A percentile compares a stretch with the other conserved stretches of the same genome.
Conservation (phyloP, 2,329 filamentous ascomycete genomes). For the Plenodomus biglobosus region DNA sequence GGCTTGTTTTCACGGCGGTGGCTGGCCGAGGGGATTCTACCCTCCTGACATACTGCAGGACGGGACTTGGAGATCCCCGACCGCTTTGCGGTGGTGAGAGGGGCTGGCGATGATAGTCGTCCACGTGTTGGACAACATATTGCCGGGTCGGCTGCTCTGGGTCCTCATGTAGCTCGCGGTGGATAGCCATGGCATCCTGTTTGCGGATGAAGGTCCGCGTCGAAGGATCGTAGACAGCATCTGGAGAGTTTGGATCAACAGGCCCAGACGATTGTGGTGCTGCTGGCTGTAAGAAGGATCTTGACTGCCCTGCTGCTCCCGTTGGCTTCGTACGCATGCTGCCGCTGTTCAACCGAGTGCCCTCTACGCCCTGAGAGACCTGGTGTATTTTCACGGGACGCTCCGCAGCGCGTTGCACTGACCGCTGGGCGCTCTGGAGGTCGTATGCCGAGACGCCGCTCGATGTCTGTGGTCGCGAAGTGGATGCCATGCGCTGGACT, state of each 20-base stretch:
- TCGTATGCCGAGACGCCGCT: constrained; percentile 22
- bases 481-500: constrained; percentile 30
- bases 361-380: constrained; percentile 38
- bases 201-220: constrained; percentile 43
- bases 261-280: constrained; percentile 19
- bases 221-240: constrained; percentile 42
- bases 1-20: constrained; percentile 1
- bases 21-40: constrained; percentile 9
- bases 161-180: constrained; percentile 34
- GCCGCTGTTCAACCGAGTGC: constrained; percentile 51
- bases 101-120: constrained; percentile 13
- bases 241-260: constrained; percentile 42
- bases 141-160: constrained; percentile 24
- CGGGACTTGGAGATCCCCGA: constrained; percentile 22
- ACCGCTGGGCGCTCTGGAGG: constrained; percentile 30
- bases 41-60: constrained; percentile 15
- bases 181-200: constrained; percentile 39
- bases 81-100: constrained; percentile 9
- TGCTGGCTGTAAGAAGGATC: constrained; percentile 16
- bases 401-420: constrained; percentile 41
- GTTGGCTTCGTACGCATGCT: constrained; percentile 55
- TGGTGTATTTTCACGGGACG: constrained; percentile 48
- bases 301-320: constrained; percentile 49
- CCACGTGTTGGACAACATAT: constrained; percentile 24
- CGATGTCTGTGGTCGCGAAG: constrained; percentile 33